Conservation (phyloP, 768 basidiomycete species). For the Lactarius pseudohatsudake region DNA sequence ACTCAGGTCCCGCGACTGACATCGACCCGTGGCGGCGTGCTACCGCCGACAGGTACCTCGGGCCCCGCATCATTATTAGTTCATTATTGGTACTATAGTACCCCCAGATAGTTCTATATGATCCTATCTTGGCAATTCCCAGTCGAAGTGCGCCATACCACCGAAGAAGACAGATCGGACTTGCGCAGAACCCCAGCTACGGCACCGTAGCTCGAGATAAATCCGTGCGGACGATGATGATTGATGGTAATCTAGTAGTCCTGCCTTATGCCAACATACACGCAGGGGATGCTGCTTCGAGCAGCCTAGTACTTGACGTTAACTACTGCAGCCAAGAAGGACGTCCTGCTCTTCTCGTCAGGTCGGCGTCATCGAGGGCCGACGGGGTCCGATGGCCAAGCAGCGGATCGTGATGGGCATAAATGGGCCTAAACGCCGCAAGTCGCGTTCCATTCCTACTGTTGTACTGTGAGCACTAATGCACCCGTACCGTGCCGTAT, state of each 20-base stretch:
- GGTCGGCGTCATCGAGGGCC: background rate
- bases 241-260: background rate
- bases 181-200: background rate
- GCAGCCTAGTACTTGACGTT: background rate
- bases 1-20: background rate
- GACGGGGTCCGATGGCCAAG: background rate
- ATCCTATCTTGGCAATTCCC: background rate
- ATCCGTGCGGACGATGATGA: background rate
- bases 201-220: background rate
- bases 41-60: background rate
- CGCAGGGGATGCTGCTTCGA: background rate
- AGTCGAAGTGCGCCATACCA: background rate
- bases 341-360: background rate
- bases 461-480: background rate
- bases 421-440: background rate
- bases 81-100: background rate
- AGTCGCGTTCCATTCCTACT: conserved; percentile 1
- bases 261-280: background rate
- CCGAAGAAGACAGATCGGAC: background rate
- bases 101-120: background rate
- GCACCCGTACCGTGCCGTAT: background rate
- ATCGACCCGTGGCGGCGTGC: background rate
- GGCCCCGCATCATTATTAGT: background rate
- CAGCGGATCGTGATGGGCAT: background rate
- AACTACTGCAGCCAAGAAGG: background rate